Evolutionary conservation across 1,139 yeast species (phyloP), one percentile per base, ranked within the genome.

Genomic region (Suhomyces bribrorum): DNA sequence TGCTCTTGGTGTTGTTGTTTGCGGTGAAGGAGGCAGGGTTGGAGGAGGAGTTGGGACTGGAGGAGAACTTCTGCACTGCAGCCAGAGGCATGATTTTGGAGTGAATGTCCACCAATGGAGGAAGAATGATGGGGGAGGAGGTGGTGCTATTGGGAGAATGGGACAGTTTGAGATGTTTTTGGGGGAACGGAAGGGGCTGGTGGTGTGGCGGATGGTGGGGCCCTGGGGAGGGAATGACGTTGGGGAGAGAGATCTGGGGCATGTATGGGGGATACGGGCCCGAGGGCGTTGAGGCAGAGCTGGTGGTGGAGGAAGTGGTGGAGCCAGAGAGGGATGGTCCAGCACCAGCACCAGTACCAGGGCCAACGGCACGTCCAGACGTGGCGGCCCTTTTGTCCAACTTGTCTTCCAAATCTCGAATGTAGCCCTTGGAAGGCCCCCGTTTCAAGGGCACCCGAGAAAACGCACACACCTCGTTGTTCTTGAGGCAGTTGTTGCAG

Each of bases 351-450:
- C 31, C 8, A 31, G 41, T 25, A 20, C 23, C 23, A 20, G 23
- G 11, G 23, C 8, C 23, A 11, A 36, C 26, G 18, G 14, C 31
- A 15, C 22, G 27, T 17, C 31, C 26, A 13, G 16, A 32, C 23
- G 11, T n/a, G 11, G 23, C 23, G 23, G 23, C 23, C 23, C 11
- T 20, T 20, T 20, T 20, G 20, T 57, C 65, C 38, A 52, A 48
- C 39, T 61, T 62, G 20, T 69, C 76, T 38, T 66, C 77, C 37
- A 59, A 51, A 37, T 67, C 74, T 31, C 76, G 61, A 8, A 73
- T 69, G 50, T 78, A 82, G 1, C 90, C 90, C 54, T 83, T 84
- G 2, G 85, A 73, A 0, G 94, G 94, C 0, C 92, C 94, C 48
- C 94, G 63, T 53, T 84, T 85, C 57, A 84, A 58, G 0, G 89